A percentile compares a stretch with the other conserved stretches of the same genome.
Conservation (phyloP, 306 rosid genomes). For the Delonix regia region DNA sequence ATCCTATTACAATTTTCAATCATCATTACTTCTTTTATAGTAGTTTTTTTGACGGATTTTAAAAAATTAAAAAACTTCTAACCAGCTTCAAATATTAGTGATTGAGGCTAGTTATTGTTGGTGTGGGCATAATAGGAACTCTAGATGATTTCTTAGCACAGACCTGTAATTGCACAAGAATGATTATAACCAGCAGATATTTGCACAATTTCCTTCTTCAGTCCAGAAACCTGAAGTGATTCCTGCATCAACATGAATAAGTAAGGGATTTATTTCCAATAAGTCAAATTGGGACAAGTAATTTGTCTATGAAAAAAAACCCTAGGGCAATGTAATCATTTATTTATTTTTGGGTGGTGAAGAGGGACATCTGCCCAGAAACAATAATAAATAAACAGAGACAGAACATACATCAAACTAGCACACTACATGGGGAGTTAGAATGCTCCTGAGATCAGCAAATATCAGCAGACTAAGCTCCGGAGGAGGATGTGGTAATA, state of each 20-base stretch:
- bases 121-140: not conserved
- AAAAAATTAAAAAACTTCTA: too few relatives aligned
- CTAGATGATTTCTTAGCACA: constrained; percentile 25
- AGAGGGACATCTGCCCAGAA: not conserved
- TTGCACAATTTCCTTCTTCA: constrained; percentile 64
- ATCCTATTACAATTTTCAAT: not conserved
- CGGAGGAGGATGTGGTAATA: too few relatives aligned
- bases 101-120: too few relatives aligned
- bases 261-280: constrained; percentile 26
- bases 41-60: too few relatives aligned
- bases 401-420: not conserved
- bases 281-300: not conserved
- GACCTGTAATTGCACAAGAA: constrained; percentile 88
- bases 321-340: not conserved
- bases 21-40: too few relatives aligned
- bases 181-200: constrained; percentile 90
- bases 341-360: not conserved
- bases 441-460: not conserved
- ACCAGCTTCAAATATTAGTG: too few relatives aligned
- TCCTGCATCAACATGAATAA: constrained; percentile 52
- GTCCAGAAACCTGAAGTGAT: constrained; percentile 68
- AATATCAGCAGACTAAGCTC: not conserved
- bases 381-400: too few relatives aligned
- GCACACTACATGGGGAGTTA: not conserved
- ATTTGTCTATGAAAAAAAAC: not conserved